Base-by-base conservation (phyloP, 345 rosid species). In the Turnera subulata region DNA sequence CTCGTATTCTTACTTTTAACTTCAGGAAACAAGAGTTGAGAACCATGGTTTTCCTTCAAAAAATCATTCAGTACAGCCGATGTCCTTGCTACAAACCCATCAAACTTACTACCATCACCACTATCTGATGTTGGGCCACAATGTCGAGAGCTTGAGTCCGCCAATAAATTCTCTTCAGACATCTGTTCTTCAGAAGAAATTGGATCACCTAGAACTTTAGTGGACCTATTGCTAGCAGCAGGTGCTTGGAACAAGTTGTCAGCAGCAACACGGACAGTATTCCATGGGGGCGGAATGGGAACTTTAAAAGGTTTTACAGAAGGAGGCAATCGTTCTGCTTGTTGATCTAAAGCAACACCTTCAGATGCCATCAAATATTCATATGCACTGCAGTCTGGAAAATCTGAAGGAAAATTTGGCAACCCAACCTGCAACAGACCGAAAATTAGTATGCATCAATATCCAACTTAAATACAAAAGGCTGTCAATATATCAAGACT, bases 341-440 rank as follows among this genome's bases (percentile, higher is more conserved):
- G 75, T 73, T 78, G 70, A 47, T 70, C 66, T 51, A 69, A 18
- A n/a, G 77, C 74, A 62, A 74, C 73, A 48, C 75, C 84, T 73
- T 83, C 85, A 25, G 53, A 74, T 69, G 46, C 80, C 83, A 70
- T 78, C 20, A 70, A 74, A 52, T 85, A 82, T 21, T 62, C 55
- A 53, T 86, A 86, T 1, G 96, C 84, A 61, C 64, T 68, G 73
- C 91, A 84, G 67, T 83, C 96, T 16, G 94, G 97, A 68, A 81
- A 92, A 78, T 92, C 94, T 43, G 74, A 79, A 68, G 98, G 98
- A 71, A 89, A 92, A 61, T 58, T 68, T 11, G 97, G 98, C 53
- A 83, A 44, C 26, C 78, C 85, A 57, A 66, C 78, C 97, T 92
- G 88, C 74, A 51, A 62, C 24, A 40, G 45, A 50, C 19, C 55